Evolutionary conservation across 495 filamentous ascomycete genomes (phyloP), one percentile per base, ranked within the genome.

Genomic region (Barbatosphaeria neglecta): DNA sequence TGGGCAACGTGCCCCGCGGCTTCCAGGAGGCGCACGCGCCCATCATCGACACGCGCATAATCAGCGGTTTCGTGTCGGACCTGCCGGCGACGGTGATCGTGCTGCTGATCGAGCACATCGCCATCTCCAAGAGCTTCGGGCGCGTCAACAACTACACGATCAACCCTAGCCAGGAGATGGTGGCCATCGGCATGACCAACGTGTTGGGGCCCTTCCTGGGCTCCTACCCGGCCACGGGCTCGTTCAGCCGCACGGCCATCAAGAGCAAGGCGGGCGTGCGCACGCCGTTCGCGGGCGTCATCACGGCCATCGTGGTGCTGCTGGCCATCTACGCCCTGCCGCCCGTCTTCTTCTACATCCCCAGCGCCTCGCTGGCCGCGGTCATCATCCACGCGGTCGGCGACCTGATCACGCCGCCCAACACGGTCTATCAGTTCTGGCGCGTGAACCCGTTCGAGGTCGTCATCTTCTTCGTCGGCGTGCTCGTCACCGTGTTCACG

Each of bases 331-430:
- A 97, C 57, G 87, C 87, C 16, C 72, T 97, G 16, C 81, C 93
- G 4, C 81, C 85, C 6, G 80, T 98, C 31, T 98, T 98, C 76
- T 97, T 77, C 71, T 98, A 88, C 65, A 96, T 98, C 52, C 88
- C 92, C 2, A 83, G 76, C 49, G 81, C 92, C 3, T 73, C 79
- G 6, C 78, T 98, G n/a, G 75, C 93, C 7, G 92, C 81, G 41
- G 88, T 98, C 59, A 98, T 98, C 53, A 97, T 98, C 58, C 92
- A 98, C 59, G 92, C 93, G 18, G 92, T 98, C 19, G 87, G 87
- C 47, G 92, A 98, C 55, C 63, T 98, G 41, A 90, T 98, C 65
- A 96, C 93, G 0, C 79, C 90, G 2, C 92, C 93, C 6, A 90
- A 95, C 58, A 88, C 84, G 1, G 74, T 97, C 6, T 97, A 96